Percentiles rank a stretch among this genome's conserved stretches.
phyloP scores from a whole-genome alignment of 208 protist genomes.

The Wallacemonas sp. region DNA sequence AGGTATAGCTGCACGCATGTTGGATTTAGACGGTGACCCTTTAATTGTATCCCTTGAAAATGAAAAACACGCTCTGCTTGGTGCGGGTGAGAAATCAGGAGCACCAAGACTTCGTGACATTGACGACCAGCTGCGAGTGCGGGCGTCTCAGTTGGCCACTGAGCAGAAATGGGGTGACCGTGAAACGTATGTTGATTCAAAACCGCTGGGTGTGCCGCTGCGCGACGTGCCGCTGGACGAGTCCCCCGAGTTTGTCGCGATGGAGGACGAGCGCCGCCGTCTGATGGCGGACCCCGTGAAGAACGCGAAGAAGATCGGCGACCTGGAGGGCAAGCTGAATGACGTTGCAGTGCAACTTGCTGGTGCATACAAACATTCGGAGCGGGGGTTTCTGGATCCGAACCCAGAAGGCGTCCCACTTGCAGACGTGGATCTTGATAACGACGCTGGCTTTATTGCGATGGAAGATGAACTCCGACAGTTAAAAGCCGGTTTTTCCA shows the following conservation, averaged over 20 bases:
- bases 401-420: conserved; percentile 38
- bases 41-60: conserved; percentile 46
- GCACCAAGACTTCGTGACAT: background rate
- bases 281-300: conserved; percentile 36
- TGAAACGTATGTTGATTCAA: conserved; percentile 19
- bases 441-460: conserved; percentile 14
- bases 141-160: conserved; percentile 23
- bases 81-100: background rate
- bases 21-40: conserved; percentile 33
- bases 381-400: conserved; percentile 28
- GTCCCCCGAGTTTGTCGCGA: conserved; percentile 19
- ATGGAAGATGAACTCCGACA: conserved; percentile 19
- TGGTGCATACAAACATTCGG: conserved; percentile 13
- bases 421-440: conserved; percentile 12
- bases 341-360: too few relatives aligned
- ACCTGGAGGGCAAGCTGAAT: conserved; percentile 24
- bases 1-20: conserved; percentile 26
- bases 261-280: conserved; percentile 34
- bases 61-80: background rate
- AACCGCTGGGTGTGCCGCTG: conserved; percentile 27
- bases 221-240: conserved; percentile 34
- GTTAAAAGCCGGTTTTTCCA: background rate
- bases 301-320: conserved; percentile 27
- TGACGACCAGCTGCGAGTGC: conserved; percentile 25
- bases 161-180: conserved; percentile 19